These are phyloP conservation scores for Nitzschia putrida DNA, from an alignment of 108 stramenopile genomes.

Conservation along the genomic window DNA sequence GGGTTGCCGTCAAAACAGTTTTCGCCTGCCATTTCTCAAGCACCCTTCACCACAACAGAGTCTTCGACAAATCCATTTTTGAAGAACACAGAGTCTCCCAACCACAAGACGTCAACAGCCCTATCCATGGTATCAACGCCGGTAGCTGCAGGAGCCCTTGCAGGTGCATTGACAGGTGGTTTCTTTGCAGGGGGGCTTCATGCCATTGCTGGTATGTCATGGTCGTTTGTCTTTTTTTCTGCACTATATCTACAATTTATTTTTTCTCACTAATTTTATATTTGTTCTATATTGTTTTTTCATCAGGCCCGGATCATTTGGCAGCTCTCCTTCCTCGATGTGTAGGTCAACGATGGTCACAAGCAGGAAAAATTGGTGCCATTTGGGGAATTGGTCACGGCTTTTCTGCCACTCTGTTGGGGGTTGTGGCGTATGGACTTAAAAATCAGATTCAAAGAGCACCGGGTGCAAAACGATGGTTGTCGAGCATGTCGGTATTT, in stretches of 20 bases:
- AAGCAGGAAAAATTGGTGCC: conserved; percentile 86
- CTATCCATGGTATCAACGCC: conserved; percentile 17
- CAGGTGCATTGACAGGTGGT: conserved; percentile 78
- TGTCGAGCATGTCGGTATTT: conserved; percentile 41
- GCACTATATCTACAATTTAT: background rate
- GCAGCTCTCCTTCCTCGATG: conserved; percentile 92
- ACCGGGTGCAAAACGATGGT: conserved; percentile 19
- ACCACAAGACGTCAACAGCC: background rate
- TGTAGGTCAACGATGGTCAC: conserved; percentile 87
- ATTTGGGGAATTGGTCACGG: conserved; percentile 97
- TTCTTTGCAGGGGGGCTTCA: conserved; percentile 90
- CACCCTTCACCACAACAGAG: background rate
- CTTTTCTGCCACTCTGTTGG: conserved; percentile 83
- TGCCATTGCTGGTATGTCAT: conserved; percentile 86
- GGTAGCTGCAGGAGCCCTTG: conserved; percentile 51
- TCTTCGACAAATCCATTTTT: background rate
- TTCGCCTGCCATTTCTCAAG: background rate
- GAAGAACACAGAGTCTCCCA: too few relatives aligned
- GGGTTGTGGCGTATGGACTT: conserved; percentile 79
- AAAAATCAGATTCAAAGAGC: conserved; percentile 58
- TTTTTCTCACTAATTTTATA: background rate
- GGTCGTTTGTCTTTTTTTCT: background rate
- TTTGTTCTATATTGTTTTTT: background rate
- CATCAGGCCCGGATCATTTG: conserved; percentile 86
- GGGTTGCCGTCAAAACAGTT: too few relatives aligned